Evolutionary conservation across 2,329 filamentous ascomycete species (phyloP).

Genomic region (Gaeumannomyces sp.): DNA sequence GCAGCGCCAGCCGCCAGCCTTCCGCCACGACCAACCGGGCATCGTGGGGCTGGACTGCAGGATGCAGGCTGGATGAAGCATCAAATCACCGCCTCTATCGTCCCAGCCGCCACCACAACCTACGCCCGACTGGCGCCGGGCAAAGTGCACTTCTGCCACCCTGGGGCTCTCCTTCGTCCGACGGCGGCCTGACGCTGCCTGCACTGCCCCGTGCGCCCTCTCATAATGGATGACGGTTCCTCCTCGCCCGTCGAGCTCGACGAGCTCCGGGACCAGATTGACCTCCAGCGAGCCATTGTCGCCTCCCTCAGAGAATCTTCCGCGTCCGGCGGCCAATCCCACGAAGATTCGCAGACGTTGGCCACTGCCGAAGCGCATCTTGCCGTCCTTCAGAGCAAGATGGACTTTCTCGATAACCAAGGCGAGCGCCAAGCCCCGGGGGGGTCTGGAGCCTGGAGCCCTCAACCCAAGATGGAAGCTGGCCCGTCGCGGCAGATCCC

Average conservation of each 20-base stretch:
- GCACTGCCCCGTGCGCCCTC: neutral
- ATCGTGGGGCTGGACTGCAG: neutral
- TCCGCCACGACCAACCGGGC: neutral
- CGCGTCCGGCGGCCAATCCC: constrained; percentile 11
- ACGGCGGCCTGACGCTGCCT: neutral
- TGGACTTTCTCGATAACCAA: constrained; percentile 2
- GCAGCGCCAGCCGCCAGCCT: neutral
- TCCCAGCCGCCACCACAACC: neutral
- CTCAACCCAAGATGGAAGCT: neutral
- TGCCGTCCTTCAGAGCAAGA: constrained; percentile 1
- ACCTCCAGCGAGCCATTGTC: constrained; percentile 36
- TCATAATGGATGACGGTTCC: neutral
- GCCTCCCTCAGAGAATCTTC: constrained; percentile 30
- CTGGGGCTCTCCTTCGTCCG: neutral
- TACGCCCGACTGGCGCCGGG: neutral
- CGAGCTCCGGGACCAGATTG: constrained; percentile 34
- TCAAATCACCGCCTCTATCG: neutral
- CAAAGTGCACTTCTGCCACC: neutral
- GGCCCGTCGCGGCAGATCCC: neutral
- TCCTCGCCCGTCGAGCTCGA: constrained; percentile 15
- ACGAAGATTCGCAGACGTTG: constrained; percentile 18
- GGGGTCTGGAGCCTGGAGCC: neutral
- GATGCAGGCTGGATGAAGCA: neutral
- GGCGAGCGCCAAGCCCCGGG: neutral
- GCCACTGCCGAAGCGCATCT: constrained; percentile 10